Evolutionary conservation across 768 basidiomycete species (phyloP), one percentile per base, ranked within the genome.

Genomic region (Lentinula sp.): DNA sequence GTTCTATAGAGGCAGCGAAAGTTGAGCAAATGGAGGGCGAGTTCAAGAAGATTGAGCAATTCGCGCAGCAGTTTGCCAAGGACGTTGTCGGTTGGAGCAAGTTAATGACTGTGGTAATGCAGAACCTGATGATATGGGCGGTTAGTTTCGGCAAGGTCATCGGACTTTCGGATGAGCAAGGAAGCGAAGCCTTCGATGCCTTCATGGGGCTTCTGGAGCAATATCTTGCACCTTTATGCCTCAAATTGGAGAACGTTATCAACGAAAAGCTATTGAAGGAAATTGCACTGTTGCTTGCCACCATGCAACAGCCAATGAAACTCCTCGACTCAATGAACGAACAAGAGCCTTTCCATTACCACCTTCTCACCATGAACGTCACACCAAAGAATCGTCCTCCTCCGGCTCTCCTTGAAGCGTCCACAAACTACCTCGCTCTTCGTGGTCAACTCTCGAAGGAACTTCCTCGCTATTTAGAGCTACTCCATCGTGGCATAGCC

Each of bases 361-460:
- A 84, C 60, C 79, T 92, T 4, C 77, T 91, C 56, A 86, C 86
- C 59, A 81, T 87, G 72, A 84, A 82, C 21, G 76, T 86, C 42
- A 76, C 80, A 42, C 64, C 78, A 1, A 86, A 88, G 67, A 84
- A 85, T 50, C 80, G 89, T 2, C 89, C 90, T 0, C 81, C 89
- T 1, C 75, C 84, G 0, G 71, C 85, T 4, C 81, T 93, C 10
- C 76, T 90, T 21, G 84, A 87, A 23, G 89, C 89, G 5, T 91
- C 88, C 1, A 82, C 84, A 46, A 86, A 88, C 53, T 94, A 92
- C 70, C 76, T 91, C 21, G 91, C 89, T 0, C 78, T 94, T 4
- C 81, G 89, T 4, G 87, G 81, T 0, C 88, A 92, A 63, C 79
- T 94, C 5, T 80, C 80, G 0, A 75, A 79, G 0, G 92, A 94